A percentile compares a stretch with the other conserved stretches of the same genome.
Evolutionary conservation across 2,329 filamentous ascomycete species (phyloP).

Genomic region (Geosmithia putterillii): DNA sequence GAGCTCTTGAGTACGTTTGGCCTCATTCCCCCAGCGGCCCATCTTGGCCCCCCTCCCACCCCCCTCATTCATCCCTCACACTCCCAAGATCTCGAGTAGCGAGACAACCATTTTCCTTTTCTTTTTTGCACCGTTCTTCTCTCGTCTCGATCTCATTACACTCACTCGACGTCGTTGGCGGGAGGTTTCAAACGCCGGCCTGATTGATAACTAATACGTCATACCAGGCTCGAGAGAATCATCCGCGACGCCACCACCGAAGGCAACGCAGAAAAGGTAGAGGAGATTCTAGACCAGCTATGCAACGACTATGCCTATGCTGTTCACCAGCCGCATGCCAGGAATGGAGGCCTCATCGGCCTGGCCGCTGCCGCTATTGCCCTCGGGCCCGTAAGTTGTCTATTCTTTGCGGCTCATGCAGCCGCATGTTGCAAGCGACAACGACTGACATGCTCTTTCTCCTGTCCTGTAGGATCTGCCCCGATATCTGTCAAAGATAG

Average conservation of each 20-base stretch:
- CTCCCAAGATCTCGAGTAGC: no score
- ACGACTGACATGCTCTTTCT: neutral
- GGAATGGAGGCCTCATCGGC: constrained; percentile 92
- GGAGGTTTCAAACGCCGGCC: no score
- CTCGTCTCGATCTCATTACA: neutral
- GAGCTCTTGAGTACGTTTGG: constrained; percentile 75
- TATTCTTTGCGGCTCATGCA: neutral
- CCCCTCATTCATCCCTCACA: neutral
- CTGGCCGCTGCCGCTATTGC: constrained; percentile 93
- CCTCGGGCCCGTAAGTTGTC: constrained; percentile 63
- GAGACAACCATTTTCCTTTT: no score
- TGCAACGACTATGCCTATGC: constrained; percentile 97
- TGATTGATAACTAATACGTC: neutral
- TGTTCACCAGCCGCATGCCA: constrained; percentile 88
- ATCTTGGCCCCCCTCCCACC: neutral
- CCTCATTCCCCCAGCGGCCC: neutral
- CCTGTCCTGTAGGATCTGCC: constrained; percentile 60
- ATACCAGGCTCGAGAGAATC: constrained; percentile 66
- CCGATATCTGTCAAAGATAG: constrained; percentile 82
- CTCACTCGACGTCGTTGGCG: no score
- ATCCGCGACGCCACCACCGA: constrained; percentile 72
- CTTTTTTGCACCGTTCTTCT: neutral
- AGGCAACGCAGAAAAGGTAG: constrained; percentile 70
- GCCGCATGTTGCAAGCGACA: neutral
- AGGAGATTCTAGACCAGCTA: constrained; percentile 85